A percentile compares a stretch with the other conserved stretches of the same genome.
Evolutionary conservation across 306 rosid genomes (phyloP).

Genomic region (Abrus precatorius): DNA sequence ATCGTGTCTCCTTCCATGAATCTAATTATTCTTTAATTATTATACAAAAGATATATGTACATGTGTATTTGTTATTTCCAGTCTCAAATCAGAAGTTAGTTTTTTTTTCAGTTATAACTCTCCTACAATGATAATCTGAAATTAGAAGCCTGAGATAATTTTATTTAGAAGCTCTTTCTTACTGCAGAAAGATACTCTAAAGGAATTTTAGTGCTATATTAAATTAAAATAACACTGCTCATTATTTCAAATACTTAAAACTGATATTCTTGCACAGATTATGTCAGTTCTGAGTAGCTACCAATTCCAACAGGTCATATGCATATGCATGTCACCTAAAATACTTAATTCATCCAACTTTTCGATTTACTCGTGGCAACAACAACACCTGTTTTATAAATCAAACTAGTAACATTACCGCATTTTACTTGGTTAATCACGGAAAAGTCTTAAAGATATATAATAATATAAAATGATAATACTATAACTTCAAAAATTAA

Average conservation of each 20-base stretch:
- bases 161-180: too few species aligned
- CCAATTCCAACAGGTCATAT: neutral
- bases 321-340: neutral
- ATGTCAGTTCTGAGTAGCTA: neutral
- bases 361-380: neutral
- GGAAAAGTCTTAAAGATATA: too few species aligned
- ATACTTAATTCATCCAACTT: neutral
- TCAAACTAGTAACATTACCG: neutral
- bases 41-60: constrained; percentile 37
- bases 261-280: neutral
- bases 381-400: constrained; percentile 3
- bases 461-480: too few species aligned
- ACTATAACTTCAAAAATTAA: too few species aligned
- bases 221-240: neutral
- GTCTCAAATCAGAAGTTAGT: constrained; percentile 37
- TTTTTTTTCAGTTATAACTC: constrained; percentile 9
- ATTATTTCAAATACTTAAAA: neutral
- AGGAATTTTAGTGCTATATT: neutral
- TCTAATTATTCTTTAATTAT: constrained; percentile 47
- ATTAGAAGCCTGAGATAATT: neutral
- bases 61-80: constrained; percentile 50
- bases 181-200: too few species aligned
- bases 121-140: neutral
- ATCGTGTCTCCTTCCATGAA: constrained; percentile 38
- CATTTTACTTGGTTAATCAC: too few species aligned